phyloP scores from a whole-genome alignment of 2,329 filamentous ascomycete species.

The Diaporthe velutina region DNA sequence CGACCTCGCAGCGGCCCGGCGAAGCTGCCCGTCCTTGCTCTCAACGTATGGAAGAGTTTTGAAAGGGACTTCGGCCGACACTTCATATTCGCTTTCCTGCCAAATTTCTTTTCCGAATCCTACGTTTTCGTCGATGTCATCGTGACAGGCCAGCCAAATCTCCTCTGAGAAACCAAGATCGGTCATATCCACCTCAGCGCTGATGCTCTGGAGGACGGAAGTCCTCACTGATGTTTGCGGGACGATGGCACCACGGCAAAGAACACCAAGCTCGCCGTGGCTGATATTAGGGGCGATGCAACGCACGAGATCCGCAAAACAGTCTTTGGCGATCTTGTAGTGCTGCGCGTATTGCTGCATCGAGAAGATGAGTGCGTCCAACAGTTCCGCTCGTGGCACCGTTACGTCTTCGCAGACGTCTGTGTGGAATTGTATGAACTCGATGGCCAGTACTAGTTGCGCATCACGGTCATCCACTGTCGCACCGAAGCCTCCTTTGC shows the following conservation, averaged over 20 bases:
- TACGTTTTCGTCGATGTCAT: constrained; percentile 88
- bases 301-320: constrained; percentile 86
- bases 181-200: constrained; percentile 90
- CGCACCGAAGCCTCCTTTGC: constrained; percentile 81
- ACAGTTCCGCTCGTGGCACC: constrained; percentile 81
- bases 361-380: constrained; percentile 79
- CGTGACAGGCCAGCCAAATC: constrained; percentile 93
- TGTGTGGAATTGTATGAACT: constrained; percentile 91
- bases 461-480: constrained; percentile 85
- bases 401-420: constrained; percentile 80
- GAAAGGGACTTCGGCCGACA: constrained; percentile 74
- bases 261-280: constrained; percentile 76
- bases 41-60: constrained; percentile 84
- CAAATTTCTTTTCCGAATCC: constrained; percentile 90
- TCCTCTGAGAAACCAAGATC: constrained; percentile 89
- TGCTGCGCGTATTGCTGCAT: constrained; percentile 94
- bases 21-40: constrained; percentile 83
- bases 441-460: constrained; percentile 88
- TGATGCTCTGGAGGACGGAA: constrained; percentile 89
- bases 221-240: constrained; percentile 84
- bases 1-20: constrained; percentile 85
- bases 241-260: constrained; percentile 85
- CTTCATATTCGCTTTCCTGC: constrained; percentile 89
- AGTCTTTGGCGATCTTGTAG: constrained; percentile 95
- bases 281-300: constrained; percentile 87